phyloP scores from a whole-genome alignment of 371 early-diverging fungal genomes.

The Batkoa obscura region DNA sequence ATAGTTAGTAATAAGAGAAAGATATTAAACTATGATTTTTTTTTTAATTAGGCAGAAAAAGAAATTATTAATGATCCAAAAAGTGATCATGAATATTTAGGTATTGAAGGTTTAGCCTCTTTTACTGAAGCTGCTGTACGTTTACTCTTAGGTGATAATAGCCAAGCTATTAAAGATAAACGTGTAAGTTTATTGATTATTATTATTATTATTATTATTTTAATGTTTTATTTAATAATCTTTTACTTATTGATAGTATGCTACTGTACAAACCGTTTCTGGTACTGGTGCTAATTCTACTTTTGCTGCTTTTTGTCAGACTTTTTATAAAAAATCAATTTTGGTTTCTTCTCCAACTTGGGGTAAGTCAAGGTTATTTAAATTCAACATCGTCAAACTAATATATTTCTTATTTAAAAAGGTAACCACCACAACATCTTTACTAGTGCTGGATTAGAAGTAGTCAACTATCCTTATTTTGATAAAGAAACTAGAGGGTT shows the following conservation, averaged over 20 bases:
- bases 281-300: conserved; percentile 86
- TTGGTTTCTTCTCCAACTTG: conserved; percentile 92
- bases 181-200: conserved; percentile 17
- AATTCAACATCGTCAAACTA: too few species aligned
- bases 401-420: conserved; percentile 9
- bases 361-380: conserved; percentile 29
- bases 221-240: too few species aligned
- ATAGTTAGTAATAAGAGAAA: too few species aligned
- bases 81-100: conserved; percentile 85
- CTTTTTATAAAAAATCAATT: conserved; percentile 45
- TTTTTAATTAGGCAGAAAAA: conserved; percentile 46
- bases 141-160: conserved; percentile 67
- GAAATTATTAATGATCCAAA: conserved; percentile 41
- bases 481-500: conserved; percentile 53
- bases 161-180: conserved; percentile 50
- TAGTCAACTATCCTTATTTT: conserved; percentile 79
- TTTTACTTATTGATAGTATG: conserved; percentile 23
- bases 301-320: conserved; percentile 61
- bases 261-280: conserved; percentile 77
- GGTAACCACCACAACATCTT: conserved; percentile 86
- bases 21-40: not conserved
- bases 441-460: conserved; percentile 55
- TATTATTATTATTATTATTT: conserved; percentile 5
- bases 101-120: conserved; percentile 58
- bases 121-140: conserved; percentile 58